Evolutionary conservation across 2,329 filamentous ascomycete species (phyloP).

Genomic region (Aschersonia sp.): DNA sequence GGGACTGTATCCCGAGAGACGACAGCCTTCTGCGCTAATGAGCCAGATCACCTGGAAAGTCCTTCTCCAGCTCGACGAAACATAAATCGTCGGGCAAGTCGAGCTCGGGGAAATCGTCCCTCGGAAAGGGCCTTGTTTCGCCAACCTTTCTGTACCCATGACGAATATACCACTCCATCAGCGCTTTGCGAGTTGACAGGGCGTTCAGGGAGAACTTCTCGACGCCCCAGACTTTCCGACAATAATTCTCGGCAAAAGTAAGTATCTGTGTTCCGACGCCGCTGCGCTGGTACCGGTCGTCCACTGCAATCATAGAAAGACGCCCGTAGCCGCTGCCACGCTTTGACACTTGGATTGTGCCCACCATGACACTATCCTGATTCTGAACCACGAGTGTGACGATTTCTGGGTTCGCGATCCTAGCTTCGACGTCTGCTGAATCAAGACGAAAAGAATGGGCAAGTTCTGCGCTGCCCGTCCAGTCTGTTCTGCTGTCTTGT

Average conservation of each 20-base stretch:
- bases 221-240: slow-evolving; percentile 12
- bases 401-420: slow-evolving; percentile 3
- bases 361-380: background rate
- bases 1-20: no score
- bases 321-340: slow-evolving; percentile 12
- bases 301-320: slow-evolving; percentile 20
- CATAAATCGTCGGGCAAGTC: slow-evolving; percentile 14
- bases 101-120: slow-evolving; percentile 6
- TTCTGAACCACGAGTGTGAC: slow-evolving; percentile 1
- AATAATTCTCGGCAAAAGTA: slow-evolving; percentile 16
- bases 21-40: no score
- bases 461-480: slow-evolving; percentile 1
- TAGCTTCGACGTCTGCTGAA: slow-evolving; percentile 4
- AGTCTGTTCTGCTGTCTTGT: background rate
- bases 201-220: slow-evolving; percentile 16
- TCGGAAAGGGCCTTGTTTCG: slow-evolving; percentile 16
- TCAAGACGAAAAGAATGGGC: background rate
- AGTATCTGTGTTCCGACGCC: slow-evolving; percentile 19
- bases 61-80: slow-evolving; percentile 21
- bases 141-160: slow-evolving; percentile 19
- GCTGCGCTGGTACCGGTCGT: slow-evolving; percentile 12
- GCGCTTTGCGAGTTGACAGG: slow-evolving; percentile 15
- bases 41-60: background rate
- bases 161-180: slow-evolving; percentile 21
- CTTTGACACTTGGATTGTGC: slow-evolving; percentile 13